phyloP scores from a whole-genome alignment of 2,329 filamentous ascomycete genomes.

The Stachybotrys chlorohalonatus region DNA sequence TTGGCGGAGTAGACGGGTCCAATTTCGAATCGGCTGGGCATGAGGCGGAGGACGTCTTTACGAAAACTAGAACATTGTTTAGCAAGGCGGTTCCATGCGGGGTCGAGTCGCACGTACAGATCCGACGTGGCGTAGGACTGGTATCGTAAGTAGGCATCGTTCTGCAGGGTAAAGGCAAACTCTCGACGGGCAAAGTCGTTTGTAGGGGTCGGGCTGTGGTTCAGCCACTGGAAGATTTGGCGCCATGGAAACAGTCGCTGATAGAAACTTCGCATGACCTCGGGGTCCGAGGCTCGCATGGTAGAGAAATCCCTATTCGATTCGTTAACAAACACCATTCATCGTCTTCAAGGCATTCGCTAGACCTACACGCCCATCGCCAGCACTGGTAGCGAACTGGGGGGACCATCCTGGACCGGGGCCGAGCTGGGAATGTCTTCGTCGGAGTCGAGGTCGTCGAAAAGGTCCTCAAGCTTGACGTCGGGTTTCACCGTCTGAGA shows the following conservation, averaged over 20 bases:
- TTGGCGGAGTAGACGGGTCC: conserved; percentile 95
- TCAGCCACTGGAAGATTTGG: conserved; percentile 94
- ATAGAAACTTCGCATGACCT: conserved; percentile 89
- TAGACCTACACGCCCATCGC: conserved; percentile 8
- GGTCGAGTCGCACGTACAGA: conserved; percentile 25
- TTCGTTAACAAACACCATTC: conserved; percentile 3
- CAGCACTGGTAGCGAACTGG: conserved; percentile 30
- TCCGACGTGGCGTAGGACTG: conserved; percentile 56
- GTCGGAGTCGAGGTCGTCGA: conserved; percentile 49
- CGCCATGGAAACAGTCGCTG: conserved; percentile 92
- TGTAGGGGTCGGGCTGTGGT: conserved; percentile 78
- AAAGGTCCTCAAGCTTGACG: conserved; percentile 49
- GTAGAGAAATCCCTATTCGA: conserved; percentile 20
- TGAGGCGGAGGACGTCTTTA: conserved; percentile 80
- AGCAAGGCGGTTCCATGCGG: conserved; percentile 2
- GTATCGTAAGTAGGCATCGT: conserved; percentile 87
- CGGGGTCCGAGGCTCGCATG: conserved; percentile 57
- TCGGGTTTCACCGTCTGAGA: conserved; percentile 27
- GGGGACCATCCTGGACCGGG: conserved; percentile 23
- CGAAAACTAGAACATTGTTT: conserved; percentile 49
- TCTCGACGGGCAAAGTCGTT: conserved; percentile 89
- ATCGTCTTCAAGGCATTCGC: conserved; percentile 29
- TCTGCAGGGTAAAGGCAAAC: conserved; percentile 91
- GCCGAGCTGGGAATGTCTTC: conserved; percentile 50
- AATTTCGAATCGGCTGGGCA: conserved; percentile 94